Evolutionary conservation across 305 asterid genomes (phyloP).

Genomic region (Solanum aculeatissimum): DNA sequence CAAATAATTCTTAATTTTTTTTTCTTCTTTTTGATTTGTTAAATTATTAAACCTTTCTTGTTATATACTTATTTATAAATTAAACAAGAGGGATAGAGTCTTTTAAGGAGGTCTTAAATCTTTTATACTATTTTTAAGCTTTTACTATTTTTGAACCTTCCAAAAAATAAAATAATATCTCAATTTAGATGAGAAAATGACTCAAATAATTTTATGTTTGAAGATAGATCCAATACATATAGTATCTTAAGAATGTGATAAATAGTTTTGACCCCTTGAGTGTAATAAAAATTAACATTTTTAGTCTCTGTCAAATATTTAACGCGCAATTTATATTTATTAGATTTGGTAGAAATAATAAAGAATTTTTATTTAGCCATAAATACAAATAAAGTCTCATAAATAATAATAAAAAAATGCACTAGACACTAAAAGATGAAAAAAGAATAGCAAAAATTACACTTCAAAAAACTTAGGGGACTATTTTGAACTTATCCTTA

Average conservation of each 20-base stretch:
- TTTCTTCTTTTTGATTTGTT: not conserved
- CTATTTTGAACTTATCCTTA: not conserved
- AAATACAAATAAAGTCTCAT: not conserved
- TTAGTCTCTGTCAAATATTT: too few relatives aligned
- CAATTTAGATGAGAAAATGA: conserved; percentile 33
- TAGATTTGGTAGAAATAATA: too few relatives aligned
- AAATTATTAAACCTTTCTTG: not conserved
- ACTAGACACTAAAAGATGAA: not conserved
- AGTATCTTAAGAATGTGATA: not conserved
- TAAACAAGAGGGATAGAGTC: not conserved
- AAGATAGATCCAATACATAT: not conserved
- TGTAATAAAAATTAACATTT: too few relatives aligned
- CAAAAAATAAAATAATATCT: not conserved
- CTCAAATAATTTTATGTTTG: not conserved
- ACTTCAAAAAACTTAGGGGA: not conserved
- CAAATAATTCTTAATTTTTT: not conserved
- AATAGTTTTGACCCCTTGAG: not conserved
- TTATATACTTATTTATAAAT: not conserved
- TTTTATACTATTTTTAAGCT: not conserved
- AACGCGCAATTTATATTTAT: too few relatives aligned
- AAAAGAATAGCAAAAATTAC: not conserved
- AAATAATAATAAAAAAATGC: not conserved
- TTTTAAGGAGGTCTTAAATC: not conserved
- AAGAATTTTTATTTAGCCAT: not conserved
- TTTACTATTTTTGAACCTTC: not conserved